Evolutionary conservation across 2,329 filamentous ascomycete genomes (phyloP), one percentile per base, ranked within the genome.

Genomic region (Trichoderma brevicompactum): DNA sequence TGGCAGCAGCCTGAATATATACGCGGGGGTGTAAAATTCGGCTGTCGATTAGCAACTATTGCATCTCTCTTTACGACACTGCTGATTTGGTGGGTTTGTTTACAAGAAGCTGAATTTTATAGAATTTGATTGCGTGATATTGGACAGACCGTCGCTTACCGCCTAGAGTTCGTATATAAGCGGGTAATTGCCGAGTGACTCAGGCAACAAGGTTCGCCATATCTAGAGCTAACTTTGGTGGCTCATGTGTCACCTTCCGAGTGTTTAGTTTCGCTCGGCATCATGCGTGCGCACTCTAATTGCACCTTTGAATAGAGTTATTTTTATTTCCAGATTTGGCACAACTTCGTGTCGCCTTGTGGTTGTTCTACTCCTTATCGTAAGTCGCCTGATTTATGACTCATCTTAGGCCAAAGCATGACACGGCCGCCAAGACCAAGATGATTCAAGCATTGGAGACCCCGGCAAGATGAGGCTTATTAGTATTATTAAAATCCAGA

Each of bases 161-260:
- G 46, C 12, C 34, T 13, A 43, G 15, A 15, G 10, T 17, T 56
- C 19, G 9, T 41, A 32, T 56, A 5, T 32, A 13, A 56, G 28
- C 41, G 36, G 28, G 55, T 10, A 15, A 52, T 34, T 53, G 12
- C 59, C 59, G 48, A 19, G 40, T 62, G 59, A 62, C 59, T 44
- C 28, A 44, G 32, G 59, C 48, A 19, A 32, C 40, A 23, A 36
- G n/a, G 38, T 44, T 15, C 10, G 23, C 23, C 23, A 17, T n/a
- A 41, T 23, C 53, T n/a, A 34, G 3, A 50, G 19, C 23, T 34
- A 38, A 10, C 36, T 61, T 34, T 13, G 13, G 36, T 32, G 48
- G 38, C 38, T 15, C 46, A 52, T 32, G 19, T 50, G 58, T 61
- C 46, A 52, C 15, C 19, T 17, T 7, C 15, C 9, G 13, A 19